phyloP scores from a whole-genome alignment of 495 filamentous ascomycete genomes.

The Trichoderma reesei region DNA sequence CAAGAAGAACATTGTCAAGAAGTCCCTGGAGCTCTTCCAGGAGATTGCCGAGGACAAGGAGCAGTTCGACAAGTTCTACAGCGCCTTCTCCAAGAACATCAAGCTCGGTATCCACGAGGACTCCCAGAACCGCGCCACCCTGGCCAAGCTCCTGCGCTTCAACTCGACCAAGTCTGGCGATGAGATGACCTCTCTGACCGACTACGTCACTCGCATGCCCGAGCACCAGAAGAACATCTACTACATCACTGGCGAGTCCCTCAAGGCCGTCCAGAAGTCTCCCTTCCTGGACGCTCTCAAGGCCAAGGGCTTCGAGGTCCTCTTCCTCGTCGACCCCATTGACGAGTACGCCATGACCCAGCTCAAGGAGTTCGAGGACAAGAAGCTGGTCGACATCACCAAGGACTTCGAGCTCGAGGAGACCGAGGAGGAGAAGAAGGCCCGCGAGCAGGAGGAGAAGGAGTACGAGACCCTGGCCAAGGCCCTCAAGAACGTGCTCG shows the following conservation, averaged over 20 bases:
- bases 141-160: conserved; percentile 98
- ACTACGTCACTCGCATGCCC: conserved; percentile 98
- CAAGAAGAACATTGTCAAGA: conserved; percentile 99
- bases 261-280: conserved; percentile 95
- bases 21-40: conserved; percentile 96
- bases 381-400: conserved; percentile 99
- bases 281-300: conserved; percentile 98
- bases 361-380: conserved; percentile 98
- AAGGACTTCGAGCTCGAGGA: conserved; percentile 99
- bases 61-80: conserved; percentile 99
- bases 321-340: conserved; percentile 98
- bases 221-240: conserved; percentile 99
- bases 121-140: conserved; percentile 84
- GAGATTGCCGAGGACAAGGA: conserved; percentile 99
- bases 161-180: conserved; percentile 98
- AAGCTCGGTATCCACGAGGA: conserved; percentile 99
- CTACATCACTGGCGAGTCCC: conserved; percentile 99
- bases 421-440: conserved; percentile 97
- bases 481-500: conserved; percentile 95
- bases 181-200: conserved; percentile 82
- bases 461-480: conserved; percentile 91
- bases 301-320: conserved; percentile 98
- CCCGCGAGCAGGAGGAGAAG: conserved; percentile 95
- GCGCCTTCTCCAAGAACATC: conserved; percentile 99
- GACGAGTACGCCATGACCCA: conserved; percentile 99